Evolutionary conservation across 768 basidiomycete species (phyloP).

Genomic region (Gymnopilus junonius): DNA sequence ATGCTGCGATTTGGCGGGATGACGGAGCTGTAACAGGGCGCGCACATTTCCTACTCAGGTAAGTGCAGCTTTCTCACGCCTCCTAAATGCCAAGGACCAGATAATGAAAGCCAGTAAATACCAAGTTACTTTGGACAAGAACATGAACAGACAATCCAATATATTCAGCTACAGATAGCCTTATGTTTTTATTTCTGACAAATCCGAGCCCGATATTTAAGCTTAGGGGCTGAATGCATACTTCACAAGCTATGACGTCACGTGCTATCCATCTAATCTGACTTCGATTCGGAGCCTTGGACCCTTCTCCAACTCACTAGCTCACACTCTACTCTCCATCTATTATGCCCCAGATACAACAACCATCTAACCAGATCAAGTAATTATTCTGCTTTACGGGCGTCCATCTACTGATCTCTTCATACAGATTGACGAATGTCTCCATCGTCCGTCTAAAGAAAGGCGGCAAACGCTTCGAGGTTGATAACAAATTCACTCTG

Average conservation of each 20-base stretch:
- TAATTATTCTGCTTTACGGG: constrained; percentile 25
- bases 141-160: too few relatives aligned
- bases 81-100: neutral
- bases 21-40: constrained; percentile 11
- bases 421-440: constrained; percentile 89
- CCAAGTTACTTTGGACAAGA: neutral
- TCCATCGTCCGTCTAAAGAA: constrained; percentile 96
- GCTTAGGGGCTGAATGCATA: too few relatives aligned
- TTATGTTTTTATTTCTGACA: too few relatives aligned
- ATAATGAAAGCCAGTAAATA: neutral
- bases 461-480: constrained; percentile 97
- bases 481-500: constrained; percentile 29
- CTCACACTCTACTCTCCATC: neutral
- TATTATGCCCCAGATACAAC: constrained; percentile 64
- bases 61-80: neutral
- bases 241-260: constrained; percentile 19
- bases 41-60: neutral
- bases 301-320: neutral
- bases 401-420: constrained; percentile 8
- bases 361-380: constrained; percentile 93
- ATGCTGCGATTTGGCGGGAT: constrained; percentile 4
- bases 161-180: too few relatives aligned
- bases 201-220: too few relatives aligned
- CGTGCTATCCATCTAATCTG: constrained; percentile 19
- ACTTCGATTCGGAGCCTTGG: constrained; percentile 4